Evolutionary conservation across 495 filamentous ascomycete genomes (phyloP).

Genomic region (Aspergillus hancockii): DNA sequence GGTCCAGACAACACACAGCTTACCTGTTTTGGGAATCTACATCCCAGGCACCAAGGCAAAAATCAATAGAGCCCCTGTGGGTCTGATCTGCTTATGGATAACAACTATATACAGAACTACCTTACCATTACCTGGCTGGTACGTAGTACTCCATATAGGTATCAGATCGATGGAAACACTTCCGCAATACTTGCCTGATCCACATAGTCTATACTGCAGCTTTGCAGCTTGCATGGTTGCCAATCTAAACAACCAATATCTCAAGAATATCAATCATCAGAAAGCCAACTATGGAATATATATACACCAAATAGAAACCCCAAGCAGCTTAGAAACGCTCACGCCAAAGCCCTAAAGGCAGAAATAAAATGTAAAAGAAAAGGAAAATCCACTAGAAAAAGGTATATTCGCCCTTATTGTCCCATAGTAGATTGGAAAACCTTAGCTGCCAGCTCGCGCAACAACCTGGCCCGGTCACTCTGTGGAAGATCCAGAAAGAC

Average conservation of each 20-base stretch:
- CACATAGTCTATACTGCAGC: too few relatives aligned
- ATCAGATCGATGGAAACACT: too few relatives aligned
- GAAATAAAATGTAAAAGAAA: not conserved
- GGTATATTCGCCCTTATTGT: conserved; percentile 13
- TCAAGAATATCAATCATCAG: too few relatives aligned
- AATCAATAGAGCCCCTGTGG: conserved; percentile 3
- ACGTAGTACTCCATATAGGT: too few relatives aligned
- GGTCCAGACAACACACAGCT: conserved; percentile 10
- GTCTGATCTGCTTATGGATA: conserved; percentile 22
- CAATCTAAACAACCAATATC: too few relatives aligned
- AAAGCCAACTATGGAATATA: too few relatives aligned
- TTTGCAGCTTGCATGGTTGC: too few relatives aligned
- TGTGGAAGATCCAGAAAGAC: conserved; percentile 85
- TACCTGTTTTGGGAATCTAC: conserved; percentile 3
- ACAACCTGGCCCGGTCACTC: conserved; percentile 72
- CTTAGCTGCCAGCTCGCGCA: conserved; percentile 73
- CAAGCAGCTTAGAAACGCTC: too few relatives aligned
- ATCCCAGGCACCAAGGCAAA: conserved; percentile 8
- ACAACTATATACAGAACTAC: not conserved
- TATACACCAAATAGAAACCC: too few relatives aligned
- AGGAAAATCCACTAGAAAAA: not conserved
- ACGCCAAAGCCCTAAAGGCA: not conserved
- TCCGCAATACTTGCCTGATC: too few relatives aligned
- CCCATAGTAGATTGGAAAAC: conserved; percentile 57
- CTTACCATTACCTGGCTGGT: too few relatives aligned